Base-by-base conservation (phyloP, 169 alveolate species). In the Plasmodium knowlesi region DNA sequence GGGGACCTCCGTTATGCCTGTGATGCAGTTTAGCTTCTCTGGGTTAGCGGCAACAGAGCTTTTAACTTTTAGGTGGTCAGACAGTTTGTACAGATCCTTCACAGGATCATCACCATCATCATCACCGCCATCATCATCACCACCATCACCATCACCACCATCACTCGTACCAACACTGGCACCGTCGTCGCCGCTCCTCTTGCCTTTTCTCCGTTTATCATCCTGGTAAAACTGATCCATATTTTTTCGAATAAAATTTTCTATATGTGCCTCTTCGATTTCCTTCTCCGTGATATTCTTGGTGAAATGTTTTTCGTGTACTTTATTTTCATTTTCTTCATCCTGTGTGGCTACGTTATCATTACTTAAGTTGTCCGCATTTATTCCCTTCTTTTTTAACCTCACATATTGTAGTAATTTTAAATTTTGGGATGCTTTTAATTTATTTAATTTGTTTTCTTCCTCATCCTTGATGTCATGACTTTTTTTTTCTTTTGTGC, bases 211-310 rank as follows among this genome's bases (percentile, higher is more conserved):
- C 53, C 12, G 12, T 14, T 73, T 73, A 30, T 1, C 41, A 1
- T 88, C 79, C 32, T 88, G 89, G 70, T 78, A 88, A 57, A 71
- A 78, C 71, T 88, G 89, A 16, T 76, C 80, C 94, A 88, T 88
- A 88, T 88, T 88, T 41, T 88, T 78, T 78, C 37, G 57, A 22
- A 88, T 88, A 78, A 88, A 88, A 43, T 76, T 10, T 76, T 88
- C 89, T 88, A 88, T 78, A 46, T 88, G 89, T 34, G 88, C 94
- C 67, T 88, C 89, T 61, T 88, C 94, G 30, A 88, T 88, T 78
- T 88, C 94, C 46, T 88, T 88, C 67, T 88, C 94, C 3, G 94
- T 88, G 25, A 88, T 25, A 61, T 88, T 88, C 78, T 88, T 88
- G 22, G 94, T 88, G 80, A 88, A 88, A 32, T 88, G 86, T 61